A percentile compares a stretch with the other conserved stretches of the same genome.
Conservation (phyloP, 345 rosid species). For the Mallotus nudiflorus region DNA sequence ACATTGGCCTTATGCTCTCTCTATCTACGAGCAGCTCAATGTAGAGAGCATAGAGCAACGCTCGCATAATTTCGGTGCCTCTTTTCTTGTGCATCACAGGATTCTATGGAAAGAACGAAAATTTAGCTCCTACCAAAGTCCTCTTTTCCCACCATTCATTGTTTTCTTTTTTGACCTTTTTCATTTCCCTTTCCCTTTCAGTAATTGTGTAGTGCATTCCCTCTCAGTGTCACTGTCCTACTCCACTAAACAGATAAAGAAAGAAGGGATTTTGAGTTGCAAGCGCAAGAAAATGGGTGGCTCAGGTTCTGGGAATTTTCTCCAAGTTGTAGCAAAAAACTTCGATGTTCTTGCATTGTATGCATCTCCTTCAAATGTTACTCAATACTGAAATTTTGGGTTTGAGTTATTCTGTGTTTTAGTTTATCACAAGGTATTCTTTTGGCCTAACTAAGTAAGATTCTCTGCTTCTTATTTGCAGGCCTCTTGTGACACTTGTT, state of each 20-base stretch:
- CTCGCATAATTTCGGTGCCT: conserved; percentile 49
- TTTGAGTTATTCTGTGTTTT: not conserved
- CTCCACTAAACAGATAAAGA: not conserved
- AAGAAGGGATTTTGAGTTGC: not conserved
- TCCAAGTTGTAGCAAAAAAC: conserved; percentile 32
- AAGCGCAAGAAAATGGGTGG: conserved; percentile 11
- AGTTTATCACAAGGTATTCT: not conserved
- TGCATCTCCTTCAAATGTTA: not conserved
- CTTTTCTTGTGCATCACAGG: conserved; percentile 43
- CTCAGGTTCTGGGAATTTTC: conserved; percentile 25
- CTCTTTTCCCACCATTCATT: conserved; percentile 22
- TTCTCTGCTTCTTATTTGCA: conserved; percentile 13
- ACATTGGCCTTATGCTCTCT: no score
- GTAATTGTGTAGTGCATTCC: not conserved
- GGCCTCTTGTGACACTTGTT: conserved; percentile 34
- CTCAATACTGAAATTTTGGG: no score
- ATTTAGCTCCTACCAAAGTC: conserved; percentile 7
- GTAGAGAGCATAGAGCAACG: no score
- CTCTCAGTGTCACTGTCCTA: not conserved
- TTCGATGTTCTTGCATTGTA: conserved; percentile 37
- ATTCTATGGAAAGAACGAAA: conserved; percentile 16
- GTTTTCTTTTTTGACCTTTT: conserved; percentile 8
- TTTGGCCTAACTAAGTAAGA: not conserved
- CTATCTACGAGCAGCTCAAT: no score
- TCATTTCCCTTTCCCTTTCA: not conserved